Conservation (phyloP, 768 basidiomycete genomes). For the Russula vinacea region DNA sequence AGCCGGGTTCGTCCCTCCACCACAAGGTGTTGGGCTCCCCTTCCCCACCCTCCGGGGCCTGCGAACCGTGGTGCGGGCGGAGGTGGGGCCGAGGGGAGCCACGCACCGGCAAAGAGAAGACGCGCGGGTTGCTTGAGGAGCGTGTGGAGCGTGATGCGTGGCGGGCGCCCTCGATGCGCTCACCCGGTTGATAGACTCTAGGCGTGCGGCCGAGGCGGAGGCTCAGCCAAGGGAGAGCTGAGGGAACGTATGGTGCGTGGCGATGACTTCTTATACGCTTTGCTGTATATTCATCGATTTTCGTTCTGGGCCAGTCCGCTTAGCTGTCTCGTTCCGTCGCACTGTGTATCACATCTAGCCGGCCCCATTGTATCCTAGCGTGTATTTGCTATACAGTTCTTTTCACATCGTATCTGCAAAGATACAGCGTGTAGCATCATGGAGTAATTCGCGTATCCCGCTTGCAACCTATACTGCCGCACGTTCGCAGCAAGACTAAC, state of each 20-base stretch:
- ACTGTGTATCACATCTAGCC: not conserved
- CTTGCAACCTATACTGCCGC: not conserved
- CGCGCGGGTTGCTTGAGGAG: constrained; percentile 72
- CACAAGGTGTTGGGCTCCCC: constrained; percentile 74
- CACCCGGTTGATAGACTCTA: constrained; percentile 30
- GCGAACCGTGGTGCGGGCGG: constrained; percentile 32
- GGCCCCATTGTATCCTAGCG: not conserved
- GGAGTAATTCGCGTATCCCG: not conserved
- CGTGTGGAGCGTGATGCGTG: constrained; percentile 73
- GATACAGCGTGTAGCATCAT: not conserved
- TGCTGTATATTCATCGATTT: not conserved
- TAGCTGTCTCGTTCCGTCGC: too few species aligned
- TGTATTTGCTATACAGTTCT: not conserved
- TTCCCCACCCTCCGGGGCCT: constrained; percentile 39
- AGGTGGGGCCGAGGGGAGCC: constrained; percentile 8
- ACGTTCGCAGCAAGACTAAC: not conserved
- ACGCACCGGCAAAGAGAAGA: constrained; percentile 33
- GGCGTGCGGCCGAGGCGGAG: not conserved
- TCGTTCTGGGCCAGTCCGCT: not conserved
- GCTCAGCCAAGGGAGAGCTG: not conserved
- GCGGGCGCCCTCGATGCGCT: constrained; percentile 71
- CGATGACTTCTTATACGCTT: not conserved
- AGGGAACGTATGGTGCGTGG: not conserved
- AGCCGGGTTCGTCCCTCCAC: constrained; percentile 68
- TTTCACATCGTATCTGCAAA: not conserved